Evolutionary conservation across 257 asterid species (phyloP).

Genomic region (Coffea canephora): DNA sequence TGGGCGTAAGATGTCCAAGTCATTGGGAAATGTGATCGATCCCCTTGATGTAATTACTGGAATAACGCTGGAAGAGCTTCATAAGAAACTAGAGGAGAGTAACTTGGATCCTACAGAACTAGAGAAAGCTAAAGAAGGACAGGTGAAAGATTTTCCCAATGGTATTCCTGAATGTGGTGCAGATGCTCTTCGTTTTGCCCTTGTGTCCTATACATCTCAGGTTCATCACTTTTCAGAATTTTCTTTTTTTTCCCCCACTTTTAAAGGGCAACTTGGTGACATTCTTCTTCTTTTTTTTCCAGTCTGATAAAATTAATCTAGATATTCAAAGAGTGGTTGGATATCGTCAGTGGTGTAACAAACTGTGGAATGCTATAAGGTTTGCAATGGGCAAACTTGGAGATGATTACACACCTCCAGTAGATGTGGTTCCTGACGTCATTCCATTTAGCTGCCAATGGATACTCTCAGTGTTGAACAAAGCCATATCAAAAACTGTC

Average conservation of each 20-base stretch:
- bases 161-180: slow-evolving; percentile 97
- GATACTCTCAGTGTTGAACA: slow-evolving; percentile 84
- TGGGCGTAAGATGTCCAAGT: slow-evolving; percentile 99
- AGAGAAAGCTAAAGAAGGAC: slow-evolving; percentile 86
- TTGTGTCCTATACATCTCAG: slow-evolving; percentile 94
- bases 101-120: slow-evolving; percentile 84
- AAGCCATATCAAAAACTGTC: slow-evolving; percentile 76
- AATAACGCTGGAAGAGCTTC: slow-evolving; percentile 65
- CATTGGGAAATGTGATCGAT: slow-evolving; percentile 92
- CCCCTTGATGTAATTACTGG: slow-evolving; percentile 91
- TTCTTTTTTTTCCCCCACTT: background rate
- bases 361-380: slow-evolving; percentile 94
- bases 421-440: slow-evolving; percentile 40
- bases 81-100: slow-evolving; percentile 86
- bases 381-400: slow-evolving; percentile 95
- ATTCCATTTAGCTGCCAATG: slow-evolving; percentile 97
- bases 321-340: slow-evolving; percentile 96
- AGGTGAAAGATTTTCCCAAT: slow-evolving; percentile 76
- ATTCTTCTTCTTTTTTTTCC: slow-evolving; percentile 26
- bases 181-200: slow-evolving; percentile 96
- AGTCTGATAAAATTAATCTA: slow-evolving; percentile 88
- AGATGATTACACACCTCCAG: slow-evolving; percentile 78
- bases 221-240: slow-evolving; percentile 31
- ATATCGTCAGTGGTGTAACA: slow-evolving; percentile 97
- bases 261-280: slow-evolving; percentile 2